Base-by-base conservation (phyloP, 192 early-diverging fungal species). In the Coemansia sp. region DNA sequence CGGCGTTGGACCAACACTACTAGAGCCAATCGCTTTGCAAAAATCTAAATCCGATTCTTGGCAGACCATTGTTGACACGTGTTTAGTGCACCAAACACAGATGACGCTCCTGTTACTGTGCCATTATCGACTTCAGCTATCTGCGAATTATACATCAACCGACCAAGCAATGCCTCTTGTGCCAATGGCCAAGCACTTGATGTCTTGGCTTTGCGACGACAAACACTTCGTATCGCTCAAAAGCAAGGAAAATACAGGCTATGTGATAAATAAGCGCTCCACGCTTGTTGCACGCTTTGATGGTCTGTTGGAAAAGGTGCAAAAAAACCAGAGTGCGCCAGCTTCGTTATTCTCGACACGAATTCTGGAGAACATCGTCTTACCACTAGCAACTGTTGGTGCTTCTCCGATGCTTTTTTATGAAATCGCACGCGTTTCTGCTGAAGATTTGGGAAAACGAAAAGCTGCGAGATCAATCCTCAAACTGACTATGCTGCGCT, bases 341-440 rank as follows among this genome's bases (percentile, higher is more conserved):
- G 55, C 57, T 3, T 51, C 49, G 41, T 59, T 23, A 32, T 47
- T 69, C 17, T 64, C 58, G 11, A 4, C 10, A 64, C 27, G 62
- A 15, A 43, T 75, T 0, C 60, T 71, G 7, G 63, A 70, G 24
- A 32, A 15, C 1, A 51, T 65, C 5, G 62, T 81, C n/a, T 53
- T 67, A 56, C 78, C 72, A 19, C 78, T 81, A 23, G 69, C 68
- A 12, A 59, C 67, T 10, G 68, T 68, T 4, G 78, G 78, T 7
- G 63, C 65, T 4, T 62, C 72, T 55, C 68, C 72, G 0, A 23
- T 11, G 60, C 23, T 74, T 62, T 62, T 81, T 17, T 32, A 37
- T 5, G 78, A 63, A 24, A 35, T 75, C 37, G 72, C 72, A 10
- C 65, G 32, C 24, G 25, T 69, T 52, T 61, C 61, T 3, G 72